Base-by-base conservation (phyloP, 768 basidiomycete genomes). In the Tylopilus balloui region DNA sequence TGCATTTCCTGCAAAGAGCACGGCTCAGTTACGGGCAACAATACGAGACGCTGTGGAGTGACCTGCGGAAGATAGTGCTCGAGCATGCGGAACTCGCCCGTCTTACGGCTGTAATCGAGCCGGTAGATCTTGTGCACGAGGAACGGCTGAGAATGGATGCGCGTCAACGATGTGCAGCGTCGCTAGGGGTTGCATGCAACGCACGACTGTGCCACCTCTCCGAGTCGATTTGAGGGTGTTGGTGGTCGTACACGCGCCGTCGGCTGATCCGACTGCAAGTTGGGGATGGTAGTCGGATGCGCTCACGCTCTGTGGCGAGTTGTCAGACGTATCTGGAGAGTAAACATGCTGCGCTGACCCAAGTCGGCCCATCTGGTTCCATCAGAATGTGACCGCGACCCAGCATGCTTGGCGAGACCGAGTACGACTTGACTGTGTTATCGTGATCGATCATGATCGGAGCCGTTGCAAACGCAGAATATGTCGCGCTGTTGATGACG, bases 271-370 rank as follows among this genome's bases (percentile, higher is more conserved):
- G 13, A 86, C 78, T 0, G 86, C 88, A 4, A 95, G 68, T 63
- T 92, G 89, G 6, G 92, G 84, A 58, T 97, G 95, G 59, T 84
- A 86, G 39, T 95, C 88, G 0, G 93, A 95, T 1, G 82, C 73
- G 47, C 76, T 72, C 23, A 93, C 65, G 47, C 76, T 79, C 93
- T 94, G 58, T 13, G 15, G 14, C 14, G 3, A 42, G 3, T 23
- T 7, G 36, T 50, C 40, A 39, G n/a, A 24, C 11, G 1, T 6
- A 6, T 13, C 19, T 19, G 15, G 4, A 24, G 4, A 32, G 11
- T 10, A 27, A 28, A 35, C n/a, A n/a, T n/a, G 43, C 8, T 1
- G 17, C n/a, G 70, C 81, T 19, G 54, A 93, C 92, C 91, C 88
- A 92, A 49, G 88, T 77, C 10, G 91, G 84, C 0, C 92, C 92